Percentiles rank a stretch among this genome's conserved stretches.
Evolutionary conservation across 345 rosid species (phyloP).

Genomic region (Microcos paniculata): DNA sequence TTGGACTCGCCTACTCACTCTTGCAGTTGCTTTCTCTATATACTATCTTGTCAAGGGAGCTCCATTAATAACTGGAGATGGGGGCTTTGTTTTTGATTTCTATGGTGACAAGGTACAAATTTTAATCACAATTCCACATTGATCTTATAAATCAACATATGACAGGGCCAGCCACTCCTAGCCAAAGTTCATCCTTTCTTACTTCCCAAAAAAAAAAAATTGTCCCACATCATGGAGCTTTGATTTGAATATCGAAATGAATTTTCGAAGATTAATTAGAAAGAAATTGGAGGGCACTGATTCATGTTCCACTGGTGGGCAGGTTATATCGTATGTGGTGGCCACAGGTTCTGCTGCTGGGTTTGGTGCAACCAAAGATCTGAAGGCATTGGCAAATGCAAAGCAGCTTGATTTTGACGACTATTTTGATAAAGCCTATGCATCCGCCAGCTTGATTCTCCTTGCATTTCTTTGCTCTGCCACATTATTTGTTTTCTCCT

Average conservation of each 20-base stretch:
- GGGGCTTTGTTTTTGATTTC: constrained; percentile 30
- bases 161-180: too few relatives aligned
- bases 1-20: constrained; percentile 32
- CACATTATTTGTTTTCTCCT: constrained; percentile 48
- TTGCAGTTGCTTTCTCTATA: constrained; percentile 30
- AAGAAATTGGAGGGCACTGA: too few relatives aligned
- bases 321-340: constrained; percentile 43
- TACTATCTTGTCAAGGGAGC: constrained; percentile 29
- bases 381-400: constrained; percentile 23
- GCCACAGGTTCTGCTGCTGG: constrained; percentile 60
- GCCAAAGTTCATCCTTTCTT: too few relatives aligned
- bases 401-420: constrained; percentile 21
- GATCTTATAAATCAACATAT: too few relatives aligned
- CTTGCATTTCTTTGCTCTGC: constrained; percentile 49
- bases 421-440: constrained; percentile 50
- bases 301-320: too few relatives aligned
- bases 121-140: too few relatives aligned
- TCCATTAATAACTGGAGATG: not conserved
- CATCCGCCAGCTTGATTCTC: constrained; percentile 49
- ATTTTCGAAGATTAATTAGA: too few relatives aligned
- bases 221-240: too few relatives aligned
- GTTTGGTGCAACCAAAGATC: constrained; percentile 52
- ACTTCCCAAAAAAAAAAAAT: too few relatives aligned
- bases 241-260: too few relatives aligned
- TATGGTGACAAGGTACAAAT: constrained; percentile 39